Percentiles rank a stretch among this genome's conserved stretches.
These are phyloP conservation scores for Beauveria scarabaeidicola DNA, from an alignment of 2,329 filamentous ascomycete genomes.

Conservation along the genomic window DNA sequence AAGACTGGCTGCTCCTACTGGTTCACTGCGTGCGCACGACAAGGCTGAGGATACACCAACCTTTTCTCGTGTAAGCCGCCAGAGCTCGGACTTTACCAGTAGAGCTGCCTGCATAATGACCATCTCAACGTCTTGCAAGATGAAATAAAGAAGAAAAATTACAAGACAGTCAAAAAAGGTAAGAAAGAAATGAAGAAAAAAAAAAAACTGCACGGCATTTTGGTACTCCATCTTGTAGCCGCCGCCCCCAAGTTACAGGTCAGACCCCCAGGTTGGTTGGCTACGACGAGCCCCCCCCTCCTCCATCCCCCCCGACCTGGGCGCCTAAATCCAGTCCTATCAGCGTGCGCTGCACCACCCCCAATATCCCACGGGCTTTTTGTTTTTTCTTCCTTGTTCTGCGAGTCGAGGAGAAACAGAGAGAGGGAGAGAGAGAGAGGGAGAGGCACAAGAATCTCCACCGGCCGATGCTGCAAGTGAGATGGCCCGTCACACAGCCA, in stretches of 20 bases:
- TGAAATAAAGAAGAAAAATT: too few species aligned
- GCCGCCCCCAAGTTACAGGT: conserved; percentile 3
- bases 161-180: too few species aligned
- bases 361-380: not conserved
- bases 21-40: not conserved
- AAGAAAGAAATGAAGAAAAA: not conserved
- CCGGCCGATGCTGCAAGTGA: too few species aligned
- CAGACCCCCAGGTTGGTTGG: not conserved
- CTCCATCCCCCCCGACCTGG: conserved; percentile 1
- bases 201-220: not conserved
- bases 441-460: too few species aligned
- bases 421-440: too few species aligned
- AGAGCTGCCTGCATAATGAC: too few species aligned
- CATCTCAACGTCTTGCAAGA: too few species aligned
- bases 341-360: not conserved
- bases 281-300: not conserved
- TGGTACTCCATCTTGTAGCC: not conserved
- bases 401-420: not conserved
- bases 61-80: not conserved
- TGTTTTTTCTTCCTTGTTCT: not conserved
- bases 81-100: not conserved
- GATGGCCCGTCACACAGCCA: too few species aligned
- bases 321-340: conserved; percentile 10
- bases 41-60: not conserved
- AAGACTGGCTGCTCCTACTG: too few species aligned